These are phyloP conservation scores for Coemansia sp. DNA, from an alignment of 192 early-diverging fungal genomes.

Conservation along the genomic window DNA sequence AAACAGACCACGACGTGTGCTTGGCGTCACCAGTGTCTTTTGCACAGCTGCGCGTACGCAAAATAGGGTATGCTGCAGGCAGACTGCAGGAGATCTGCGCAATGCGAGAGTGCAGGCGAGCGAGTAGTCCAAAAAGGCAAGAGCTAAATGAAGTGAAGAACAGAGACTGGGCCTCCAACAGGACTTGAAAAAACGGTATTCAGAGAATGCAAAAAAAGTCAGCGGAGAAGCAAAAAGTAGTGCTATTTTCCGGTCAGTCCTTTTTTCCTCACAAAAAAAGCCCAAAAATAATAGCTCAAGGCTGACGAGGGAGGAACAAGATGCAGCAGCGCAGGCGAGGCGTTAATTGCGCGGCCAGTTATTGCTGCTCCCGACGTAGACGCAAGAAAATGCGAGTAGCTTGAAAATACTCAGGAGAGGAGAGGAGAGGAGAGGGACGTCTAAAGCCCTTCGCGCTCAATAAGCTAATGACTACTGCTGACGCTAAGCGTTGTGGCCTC, in stretches of 20 bases:
- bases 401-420: too few relatives aligned
- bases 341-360: neutral
- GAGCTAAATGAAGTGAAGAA: neutral
- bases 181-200: too few relatives aligned
- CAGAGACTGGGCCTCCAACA: too few relatives aligned
- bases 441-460: too few relatives aligned
- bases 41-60: neutral
- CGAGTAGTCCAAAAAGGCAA: neutral
- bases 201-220: neutral
- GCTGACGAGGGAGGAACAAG: neutral
- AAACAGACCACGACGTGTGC: too few relatives aligned
- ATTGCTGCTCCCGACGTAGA: neutral
- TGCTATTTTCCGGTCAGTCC: conserved; percentile 7
- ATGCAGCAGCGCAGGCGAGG: neutral
- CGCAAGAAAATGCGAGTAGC: neutral
- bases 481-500: too few relatives aligned
- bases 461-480: too few relatives aligned
- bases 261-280: neutral
- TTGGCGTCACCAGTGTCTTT: neutral
- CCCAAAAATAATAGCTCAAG: neutral
- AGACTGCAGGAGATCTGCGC: neutral
- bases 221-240: neutral
- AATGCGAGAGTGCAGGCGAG: neutral
- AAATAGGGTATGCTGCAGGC: conserved; percentile 2
- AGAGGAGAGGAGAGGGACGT: too few relatives aligned